These are phyloP conservation scores for Vigna radiata DNA, from an alignment of 306 rosid genomes.

Conservation along the genomic window DNA sequence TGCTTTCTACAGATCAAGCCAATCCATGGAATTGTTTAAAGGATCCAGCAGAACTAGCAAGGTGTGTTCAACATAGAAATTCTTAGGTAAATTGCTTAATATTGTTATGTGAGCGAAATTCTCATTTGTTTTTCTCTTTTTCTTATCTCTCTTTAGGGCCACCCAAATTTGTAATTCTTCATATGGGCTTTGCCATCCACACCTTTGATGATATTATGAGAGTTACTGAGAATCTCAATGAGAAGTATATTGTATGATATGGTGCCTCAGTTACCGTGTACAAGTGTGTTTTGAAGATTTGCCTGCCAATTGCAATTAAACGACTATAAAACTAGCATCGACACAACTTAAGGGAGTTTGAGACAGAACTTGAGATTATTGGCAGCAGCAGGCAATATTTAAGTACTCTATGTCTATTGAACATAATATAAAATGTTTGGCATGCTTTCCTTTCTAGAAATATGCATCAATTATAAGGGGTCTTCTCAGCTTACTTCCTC, in stretches of 20 bases:
- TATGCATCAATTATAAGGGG: too few relatives aligned
- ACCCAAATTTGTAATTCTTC: slow-evolving; percentile 21
- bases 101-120: neutral
- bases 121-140: neutral
- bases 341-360: slow-evolving; percentile 30
- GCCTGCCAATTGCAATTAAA: slow-evolving; percentile 19
- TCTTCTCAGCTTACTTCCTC: too few relatives aligned
- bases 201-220: slow-evolving; percentile 25
- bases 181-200: slow-evolving; percentile 24
- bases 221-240: slow-evolving; percentile 28
- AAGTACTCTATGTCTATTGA: too few relatives aligned
- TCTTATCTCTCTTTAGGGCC: slow-evolving; percentile 16
- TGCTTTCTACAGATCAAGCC: slow-evolving; percentile 15
- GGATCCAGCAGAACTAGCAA: slow-evolving; percentile 9
- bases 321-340: neutral
- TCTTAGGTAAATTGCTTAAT: neutral
- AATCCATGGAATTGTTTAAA: neutral
- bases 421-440: too few relatives aligned
- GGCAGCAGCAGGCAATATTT: slow-evolving; percentile 18
- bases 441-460: too few relatives aligned
- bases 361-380: slow-evolving; percentile 22
- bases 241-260: slow-evolving; percentile 11
- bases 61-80: neutral
- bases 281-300: slow-evolving; percentile 20
- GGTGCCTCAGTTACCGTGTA: slow-evolving; percentile 21